These are phyloP conservation scores for Gastroboletus turbinatus DNA, from an alignment of 1,284 basidiomycete species.

Conservation along the genomic window DNA sequence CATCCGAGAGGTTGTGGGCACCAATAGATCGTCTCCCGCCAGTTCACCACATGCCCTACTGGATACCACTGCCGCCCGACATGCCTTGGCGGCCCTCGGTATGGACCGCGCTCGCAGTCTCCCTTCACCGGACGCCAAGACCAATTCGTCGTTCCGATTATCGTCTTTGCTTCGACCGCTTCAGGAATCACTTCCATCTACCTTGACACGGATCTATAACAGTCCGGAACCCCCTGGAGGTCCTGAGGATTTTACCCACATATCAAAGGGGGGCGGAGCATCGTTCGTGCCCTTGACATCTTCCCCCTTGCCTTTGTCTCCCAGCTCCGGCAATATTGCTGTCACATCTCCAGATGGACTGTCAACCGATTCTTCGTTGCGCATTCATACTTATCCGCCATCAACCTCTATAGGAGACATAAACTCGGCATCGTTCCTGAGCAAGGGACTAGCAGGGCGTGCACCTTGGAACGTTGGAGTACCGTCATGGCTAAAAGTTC, in stretches of 20 bases:
- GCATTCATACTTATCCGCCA: conserved; percentile 74
- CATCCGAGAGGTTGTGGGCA: conserved; percentile 72
- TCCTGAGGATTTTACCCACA: conserved; percentile 68
- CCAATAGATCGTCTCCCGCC: conserved; percentile 48
- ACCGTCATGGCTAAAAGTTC: conserved; percentile 69
- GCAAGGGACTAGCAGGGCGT: conserved; percentile 28
- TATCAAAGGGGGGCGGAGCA: conserved; percentile 50
- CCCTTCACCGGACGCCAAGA: conserved; percentile 32
- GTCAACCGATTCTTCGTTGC: conserved; percentile 24
- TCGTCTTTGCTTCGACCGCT: conserved; percentile 64
- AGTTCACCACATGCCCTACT: conserved; percentile 48
- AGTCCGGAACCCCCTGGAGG: conserved; percentile 39
- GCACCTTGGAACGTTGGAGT: conserved; percentile 61
- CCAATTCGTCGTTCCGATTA: conserved; percentile 52
- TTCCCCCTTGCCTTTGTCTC: conserved; percentile 20
- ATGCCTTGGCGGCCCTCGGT: conserved; percentile 21
- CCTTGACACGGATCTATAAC: conserved; percentile 31
- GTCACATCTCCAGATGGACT: conserved; percentile 8
- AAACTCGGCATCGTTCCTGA: conserved; percentile 25
- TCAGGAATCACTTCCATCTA: conserved; percentile 48
- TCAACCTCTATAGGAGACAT: conserved; percentile 50
- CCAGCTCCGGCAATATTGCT: conserved; percentile 14
- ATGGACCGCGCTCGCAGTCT: conserved; percentile 43
- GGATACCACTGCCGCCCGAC: conserved; percentile 62
- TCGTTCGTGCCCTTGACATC: conserved; percentile 64